Conservation (phyloP, 345 rosid species). For the Limnanthes douglasii region DNA sequence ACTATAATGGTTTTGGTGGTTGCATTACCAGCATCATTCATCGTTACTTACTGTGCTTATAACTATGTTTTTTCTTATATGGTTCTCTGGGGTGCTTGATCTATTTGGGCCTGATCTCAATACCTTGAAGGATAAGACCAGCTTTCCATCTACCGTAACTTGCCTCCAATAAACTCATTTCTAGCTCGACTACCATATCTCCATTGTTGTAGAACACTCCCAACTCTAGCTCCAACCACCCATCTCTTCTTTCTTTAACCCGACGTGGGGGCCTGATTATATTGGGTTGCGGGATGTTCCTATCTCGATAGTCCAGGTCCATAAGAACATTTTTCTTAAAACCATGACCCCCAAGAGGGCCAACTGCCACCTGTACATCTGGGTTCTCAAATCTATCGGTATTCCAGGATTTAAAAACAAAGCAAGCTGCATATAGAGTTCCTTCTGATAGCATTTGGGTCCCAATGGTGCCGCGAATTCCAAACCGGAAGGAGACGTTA, state of each 20-base stretch:
- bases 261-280: too few relatives aligned
- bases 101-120: slow-evolving; percentile 38
- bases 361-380: slow-evolving; percentile 14
- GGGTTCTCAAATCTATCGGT: slow-evolving; percentile 8
- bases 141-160: slow-evolving; percentile 17
- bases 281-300: slow-evolving; percentile 6
- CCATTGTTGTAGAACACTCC: slow-evolving; percentile 20
- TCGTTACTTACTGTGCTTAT: too few relatives aligned
- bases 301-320: slow-evolving; percentile 2
- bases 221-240: slow-evolving; percentile 34
- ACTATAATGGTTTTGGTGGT: too few relatives aligned
- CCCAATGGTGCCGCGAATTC: slow-evolving; percentile 17
- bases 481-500: slow-evolving; percentile 26
- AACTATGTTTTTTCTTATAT: too few relatives aligned
- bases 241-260: slow-evolving; percentile 28
- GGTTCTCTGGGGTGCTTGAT: too few relatives aligned
- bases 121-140: slow-evolving; percentile 28
- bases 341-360: slow-evolving; percentile 10
- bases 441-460: too few relatives aligned
- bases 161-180: slow-evolving; percentile 21
- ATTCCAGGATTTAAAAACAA: slow-evolving; percentile 20
- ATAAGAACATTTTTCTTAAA: slow-evolving; percentile 7
- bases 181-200: slow-evolving; percentile 16
- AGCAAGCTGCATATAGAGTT: slow-evolving; percentile 24
- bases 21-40: too few relatives aligned